Evolutionary conservation across 2,329 filamentous ascomycete genomes (phyloP).

Genomic region (Pseudofabraea citricarpa): DNA sequence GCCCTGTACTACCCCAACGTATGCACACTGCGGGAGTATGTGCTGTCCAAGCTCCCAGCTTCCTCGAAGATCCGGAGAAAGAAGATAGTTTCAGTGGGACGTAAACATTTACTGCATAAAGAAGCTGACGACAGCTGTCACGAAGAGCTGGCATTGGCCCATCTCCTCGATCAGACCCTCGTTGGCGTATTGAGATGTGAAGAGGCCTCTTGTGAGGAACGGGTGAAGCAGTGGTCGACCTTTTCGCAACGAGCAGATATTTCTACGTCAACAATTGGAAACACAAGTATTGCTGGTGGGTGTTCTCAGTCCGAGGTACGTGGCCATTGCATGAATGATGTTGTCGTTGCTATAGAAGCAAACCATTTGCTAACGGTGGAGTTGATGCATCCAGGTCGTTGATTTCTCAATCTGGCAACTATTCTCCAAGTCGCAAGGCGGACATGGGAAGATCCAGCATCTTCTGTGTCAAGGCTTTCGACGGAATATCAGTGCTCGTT

Average conservation of each 20-base stretch:
- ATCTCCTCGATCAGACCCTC: constrained; percentile 26
- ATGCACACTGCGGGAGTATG: constrained; percentile 64
- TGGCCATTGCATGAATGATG: too few species aligned
- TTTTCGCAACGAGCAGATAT: constrained; percentile 64
- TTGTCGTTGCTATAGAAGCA: constrained; percentile 1
- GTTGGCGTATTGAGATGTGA: constrained; percentile 20
- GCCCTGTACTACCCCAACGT: constrained; percentile 63
- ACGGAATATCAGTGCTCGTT: constrained; percentile 30
- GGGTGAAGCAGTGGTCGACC: constrained; percentile 50
- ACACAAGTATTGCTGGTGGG: constrained; percentile 34
- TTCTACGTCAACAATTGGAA: constrained; percentile 45
- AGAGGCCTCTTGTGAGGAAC: constrained; percentile 27
- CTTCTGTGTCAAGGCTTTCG: constrained; percentile 81
- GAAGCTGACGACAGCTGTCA: constrained; percentile 3
- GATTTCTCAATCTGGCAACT: constrained; percentile 75
- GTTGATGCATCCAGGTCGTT: constrained; percentile 53
- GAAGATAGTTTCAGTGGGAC: constrained; percentile 44
- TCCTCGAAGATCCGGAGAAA: constrained; percentile 58
- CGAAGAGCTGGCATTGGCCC: constrained; percentile 9
- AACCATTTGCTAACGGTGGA: constrained; percentile 2
- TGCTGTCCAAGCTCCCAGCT: constrained; percentile 60
- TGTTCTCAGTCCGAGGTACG: constrained; percentile 63
- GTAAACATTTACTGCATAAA: constrained; percentile 3
- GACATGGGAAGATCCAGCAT: constrained; percentile 56
- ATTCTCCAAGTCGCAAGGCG: constrained; percentile 54